A percentile compares a stretch with the other conserved stretches of the same genome.
Conservation (phyloP, 345 rosid species). For the Lagerstroemia speciosa region DNA sequence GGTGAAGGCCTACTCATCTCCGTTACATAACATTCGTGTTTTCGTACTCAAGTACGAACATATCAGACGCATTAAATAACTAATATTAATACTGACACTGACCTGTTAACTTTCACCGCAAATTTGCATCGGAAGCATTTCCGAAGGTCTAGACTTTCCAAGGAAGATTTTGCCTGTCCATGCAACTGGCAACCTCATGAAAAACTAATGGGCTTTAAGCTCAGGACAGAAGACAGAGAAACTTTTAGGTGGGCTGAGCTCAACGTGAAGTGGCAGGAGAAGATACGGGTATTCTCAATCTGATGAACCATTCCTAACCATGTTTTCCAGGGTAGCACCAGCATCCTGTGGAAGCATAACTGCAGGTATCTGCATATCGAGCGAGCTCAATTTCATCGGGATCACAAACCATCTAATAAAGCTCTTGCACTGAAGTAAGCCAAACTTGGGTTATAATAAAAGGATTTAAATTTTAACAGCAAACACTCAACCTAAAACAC, state of each 20-base stretch:
- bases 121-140: too few species aligned
- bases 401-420: constrained; percentile 98
- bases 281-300: too few species aligned
- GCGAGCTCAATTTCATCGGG: constrained; percentile 91
- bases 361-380: constrained; percentile 80
- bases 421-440: constrained; percentile 40
- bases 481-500: too few species aligned
- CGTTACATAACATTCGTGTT: too few species aligned
- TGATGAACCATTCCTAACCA: constrained; percentile 50
- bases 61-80: too few species aligned
- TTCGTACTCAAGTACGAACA: too few species aligned
- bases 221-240: neutral
- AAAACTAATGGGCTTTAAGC: neutral
- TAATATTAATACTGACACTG: too few species aligned
- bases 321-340: constrained; percentile 62
- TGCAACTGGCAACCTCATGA: neutral
- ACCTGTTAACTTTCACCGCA: neutral
- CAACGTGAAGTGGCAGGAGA: too few species aligned
- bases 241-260: neutral
- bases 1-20: too few species aligned
- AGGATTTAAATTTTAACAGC: neutral
- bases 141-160: too few species aligned
- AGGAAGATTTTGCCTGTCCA: too few species aligned
- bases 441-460: neutral
- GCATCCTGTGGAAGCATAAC: constrained; percentile 98